Conservation (phyloP, 202 grass and related monocot genomes). For the Bolboschoenoplectus hybrid region DNA sequence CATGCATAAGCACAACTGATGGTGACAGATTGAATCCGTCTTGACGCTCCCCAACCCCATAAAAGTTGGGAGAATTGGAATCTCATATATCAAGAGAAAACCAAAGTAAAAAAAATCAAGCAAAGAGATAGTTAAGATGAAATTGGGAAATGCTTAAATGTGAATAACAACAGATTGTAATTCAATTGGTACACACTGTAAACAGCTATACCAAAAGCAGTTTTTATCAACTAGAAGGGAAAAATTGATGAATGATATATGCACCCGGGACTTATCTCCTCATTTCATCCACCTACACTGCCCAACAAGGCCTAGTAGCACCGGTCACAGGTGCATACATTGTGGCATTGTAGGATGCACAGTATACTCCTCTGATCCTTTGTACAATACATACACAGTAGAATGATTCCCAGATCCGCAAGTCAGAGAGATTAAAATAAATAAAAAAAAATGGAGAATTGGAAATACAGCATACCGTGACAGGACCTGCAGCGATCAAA, state of each 20-base stretch:
- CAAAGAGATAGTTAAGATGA: not conserved
- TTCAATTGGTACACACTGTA: not conserved
- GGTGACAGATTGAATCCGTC: not conserved
- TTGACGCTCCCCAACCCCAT: not conserved
- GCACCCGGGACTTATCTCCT: not conserved
- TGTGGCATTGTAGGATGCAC: not conserved
- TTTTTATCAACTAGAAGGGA: not conserved
- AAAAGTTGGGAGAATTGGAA: constrained; percentile 2
- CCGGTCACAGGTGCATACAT: not conserved
- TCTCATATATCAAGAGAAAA: not conserved
- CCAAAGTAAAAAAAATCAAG: constrained; percentile 7
- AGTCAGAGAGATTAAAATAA: constrained; percentile 19
- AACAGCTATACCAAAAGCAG: not conserved
- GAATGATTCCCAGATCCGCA: not conserved
- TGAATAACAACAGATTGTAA: not conserved
- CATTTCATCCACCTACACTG: not conserved
- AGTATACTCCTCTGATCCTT: not conserved
- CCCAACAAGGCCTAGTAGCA: not conserved
- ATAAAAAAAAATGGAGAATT: not conserved
- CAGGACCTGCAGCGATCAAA: constrained; percentile 46
- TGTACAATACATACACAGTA: constrained; percentile 7
- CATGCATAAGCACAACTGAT: not conserved
- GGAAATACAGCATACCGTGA: constrained; percentile 38
- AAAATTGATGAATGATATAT: too few species aligned
- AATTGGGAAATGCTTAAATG: not conserved